These are phyloP conservation scores for Fusarium xyrophilum DNA, from an alignment of 2,329 filamentous ascomycete genomes.

Conservation along the genomic window DNA sequence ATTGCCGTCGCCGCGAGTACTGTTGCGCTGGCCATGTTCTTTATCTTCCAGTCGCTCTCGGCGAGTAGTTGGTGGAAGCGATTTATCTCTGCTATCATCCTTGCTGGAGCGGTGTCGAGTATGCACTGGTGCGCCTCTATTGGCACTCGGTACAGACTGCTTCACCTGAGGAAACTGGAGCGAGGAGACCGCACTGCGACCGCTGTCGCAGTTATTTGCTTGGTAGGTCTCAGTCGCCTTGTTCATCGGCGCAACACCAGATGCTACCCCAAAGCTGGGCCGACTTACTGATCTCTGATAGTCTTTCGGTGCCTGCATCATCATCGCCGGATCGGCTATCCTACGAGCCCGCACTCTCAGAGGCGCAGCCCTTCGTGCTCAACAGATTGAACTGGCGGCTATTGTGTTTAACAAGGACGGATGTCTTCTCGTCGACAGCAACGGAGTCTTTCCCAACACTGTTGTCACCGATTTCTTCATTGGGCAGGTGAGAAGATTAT, in stretches of 20 bases:
- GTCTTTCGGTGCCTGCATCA: conserved; percentile 66
- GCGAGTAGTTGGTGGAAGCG: conserved; percentile 81
- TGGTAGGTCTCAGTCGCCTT: conserved; percentile 49
- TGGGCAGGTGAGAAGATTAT: conserved; percentile 57
- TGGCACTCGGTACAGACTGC: conserved; percentile 71
- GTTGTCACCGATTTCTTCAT: conserved; percentile 82
- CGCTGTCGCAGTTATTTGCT: conserved; percentile 74
- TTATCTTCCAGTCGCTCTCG: conserved; percentile 77
- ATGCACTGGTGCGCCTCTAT: conserved; percentile 87
- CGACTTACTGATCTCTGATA: conserved; percentile 39
- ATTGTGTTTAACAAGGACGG: conserved; percentile 74
- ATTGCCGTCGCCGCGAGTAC: conserved; percentile 77
- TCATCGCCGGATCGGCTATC: conserved; percentile 64
- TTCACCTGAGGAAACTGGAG: conserved; percentile 45
- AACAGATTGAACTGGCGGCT: conserved; percentile 64
- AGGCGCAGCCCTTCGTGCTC: conserved; percentile 63
- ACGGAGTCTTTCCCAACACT: conserved; percentile 72
- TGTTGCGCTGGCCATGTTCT: conserved; percentile 76
- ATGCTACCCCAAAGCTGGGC: too few species aligned
- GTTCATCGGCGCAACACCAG: too few species aligned
- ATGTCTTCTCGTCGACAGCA: conserved; percentile 71
- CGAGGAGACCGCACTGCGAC: conserved; percentile 64
- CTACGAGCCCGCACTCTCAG: conserved; percentile 60
- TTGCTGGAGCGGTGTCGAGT: conserved; percentile 79
- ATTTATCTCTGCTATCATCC: conserved; percentile 67